Evolutionary conservation across 257 asterid genomes (phyloP).

Genomic region (Petunia secreta): DNA sequence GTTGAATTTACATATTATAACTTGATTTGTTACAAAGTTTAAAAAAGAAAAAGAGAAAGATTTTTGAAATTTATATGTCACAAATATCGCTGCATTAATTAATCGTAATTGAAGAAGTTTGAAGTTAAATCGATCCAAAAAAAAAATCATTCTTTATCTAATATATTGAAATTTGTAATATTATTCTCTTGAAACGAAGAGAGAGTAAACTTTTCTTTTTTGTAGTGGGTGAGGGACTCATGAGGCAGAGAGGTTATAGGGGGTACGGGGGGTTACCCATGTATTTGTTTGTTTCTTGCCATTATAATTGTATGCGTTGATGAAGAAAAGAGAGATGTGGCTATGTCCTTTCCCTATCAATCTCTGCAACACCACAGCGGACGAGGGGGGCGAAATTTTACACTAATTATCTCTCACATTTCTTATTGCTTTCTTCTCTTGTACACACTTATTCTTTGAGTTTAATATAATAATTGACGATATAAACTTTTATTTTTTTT

Average conservation of each 20-base stretch:
- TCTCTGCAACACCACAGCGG: constrained; percentile 18
- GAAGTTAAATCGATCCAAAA: no score
- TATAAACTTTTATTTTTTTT: no score
- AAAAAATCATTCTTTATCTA: no score
- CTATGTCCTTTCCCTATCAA: constrained; percentile 23
- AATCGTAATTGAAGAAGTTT: no score
- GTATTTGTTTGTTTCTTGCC: constrained; percentile 20
- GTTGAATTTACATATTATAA: no score
- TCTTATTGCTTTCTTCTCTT: background rate
- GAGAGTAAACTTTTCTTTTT: background rate
- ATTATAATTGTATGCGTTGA: background rate
- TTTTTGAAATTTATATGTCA: background rate
- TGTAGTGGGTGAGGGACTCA: background rate
- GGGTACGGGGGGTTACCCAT: background rate
- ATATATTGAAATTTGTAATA: no score
- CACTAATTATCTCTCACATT: background rate
- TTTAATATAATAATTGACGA: no score
- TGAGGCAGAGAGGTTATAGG: background rate
- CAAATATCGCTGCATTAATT: no score
- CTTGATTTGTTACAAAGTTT: no score
- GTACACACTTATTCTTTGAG: no score
- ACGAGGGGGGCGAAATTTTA: constrained; percentile 10
- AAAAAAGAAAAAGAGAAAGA: background rate
- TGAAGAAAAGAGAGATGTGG: background rate
- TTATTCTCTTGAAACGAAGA: no score